Evolutionary conservation across 2,329 filamentous ascomycete genomes (phyloP), one percentile per base, ranked within the genome.

Genomic region (Aspergillus jensenii): DNA sequence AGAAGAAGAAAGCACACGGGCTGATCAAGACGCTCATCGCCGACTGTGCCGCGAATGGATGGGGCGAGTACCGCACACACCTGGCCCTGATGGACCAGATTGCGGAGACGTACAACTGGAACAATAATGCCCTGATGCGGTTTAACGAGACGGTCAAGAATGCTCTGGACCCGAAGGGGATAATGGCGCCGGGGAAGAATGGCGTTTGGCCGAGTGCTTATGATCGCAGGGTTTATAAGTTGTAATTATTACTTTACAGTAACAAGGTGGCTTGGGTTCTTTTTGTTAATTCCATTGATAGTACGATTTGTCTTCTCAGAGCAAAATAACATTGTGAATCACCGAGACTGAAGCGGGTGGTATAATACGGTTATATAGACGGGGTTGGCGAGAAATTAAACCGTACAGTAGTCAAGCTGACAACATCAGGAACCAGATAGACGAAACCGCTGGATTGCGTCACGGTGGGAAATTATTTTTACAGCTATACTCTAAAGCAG

Each of bases 11-110:
- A 52, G 74, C 74, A 11, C 68, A 76, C 59, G 62, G 65, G 57
- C 61, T 78, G 12, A 78, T 81, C 59, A 59, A 59, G 11, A 72
- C 72, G 6, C 63, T 76, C 57, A 75, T 78, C 21, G 71, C 73
- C 8, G 75, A 80, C 58, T 75, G 73, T 11, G 76, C 76, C 1
- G 68, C 62, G 11, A 63, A 72, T 14, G 47, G 47, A 2, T 50
- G 35, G 33, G 33, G 19, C 27, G 78, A 80, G 61, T 81, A 81
- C 62, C 70, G 79, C 19, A 80, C 79, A 0, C 78, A 81, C 60
- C 61, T 81, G 47, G 72, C 75, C 5, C 65, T 80, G 23, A 79
- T 79, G 71, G 79, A 81, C 55, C 78, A 81, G 66, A 75, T 81
- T n/a, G 75, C 77, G 0, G 70, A 67, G 11, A 80, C 78, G 5